Evolutionary conservation across 2,329 filamentous ascomycete genomes (phyloP), one percentile per base, ranked within the genome.

Genomic region (Trichoderma koningii): DNA sequence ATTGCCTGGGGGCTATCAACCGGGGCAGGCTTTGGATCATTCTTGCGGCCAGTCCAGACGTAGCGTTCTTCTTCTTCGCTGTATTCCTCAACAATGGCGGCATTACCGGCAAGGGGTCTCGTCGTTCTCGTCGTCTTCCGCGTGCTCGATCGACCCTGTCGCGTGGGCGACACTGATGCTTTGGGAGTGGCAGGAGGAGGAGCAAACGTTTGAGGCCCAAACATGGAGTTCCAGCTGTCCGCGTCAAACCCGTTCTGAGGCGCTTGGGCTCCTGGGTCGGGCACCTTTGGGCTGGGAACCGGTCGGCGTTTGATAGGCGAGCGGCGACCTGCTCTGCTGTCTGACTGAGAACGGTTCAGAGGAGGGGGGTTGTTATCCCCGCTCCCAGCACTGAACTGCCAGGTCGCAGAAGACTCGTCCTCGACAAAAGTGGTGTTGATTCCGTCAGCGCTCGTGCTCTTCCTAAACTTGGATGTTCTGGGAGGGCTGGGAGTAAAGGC

Each of bases 351-450:
- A 47, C 79, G 76, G 38, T 64, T 60, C 56, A 67, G 70, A 26
- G 71, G 68, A 47, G 69, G 69, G n/a, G 69, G 70, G 23, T 70
- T 70, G 17, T 68, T 64, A 68, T 76, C 70, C 70, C 71, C 72
- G 41, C 76, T 76, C 5, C 84, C 83, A 14, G 84, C 84, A 62
- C 76, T 84, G 68, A 87, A 87, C 63, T 82, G 77, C 80, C 80
- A 85, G 21, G 76, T 73, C 41, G 76, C 74, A 5, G 76, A 69
- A 50, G 76, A 73, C 21, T 86, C 81, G 15, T 82, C 80, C 4
- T 82, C 77, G 21, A 81, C 81, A 73, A 89, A 89, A 45, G 77
- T 83, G 19, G 86, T 88, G 73, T 86, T 85, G 69, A 89, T 88
- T 59, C 83, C 85, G 64, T 89, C 85, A 21, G 82, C 77, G 69